phyloP scores from a whole-genome alignment of 495 filamentous ascomycete species.

The Penicillium roqueforti region DNA sequence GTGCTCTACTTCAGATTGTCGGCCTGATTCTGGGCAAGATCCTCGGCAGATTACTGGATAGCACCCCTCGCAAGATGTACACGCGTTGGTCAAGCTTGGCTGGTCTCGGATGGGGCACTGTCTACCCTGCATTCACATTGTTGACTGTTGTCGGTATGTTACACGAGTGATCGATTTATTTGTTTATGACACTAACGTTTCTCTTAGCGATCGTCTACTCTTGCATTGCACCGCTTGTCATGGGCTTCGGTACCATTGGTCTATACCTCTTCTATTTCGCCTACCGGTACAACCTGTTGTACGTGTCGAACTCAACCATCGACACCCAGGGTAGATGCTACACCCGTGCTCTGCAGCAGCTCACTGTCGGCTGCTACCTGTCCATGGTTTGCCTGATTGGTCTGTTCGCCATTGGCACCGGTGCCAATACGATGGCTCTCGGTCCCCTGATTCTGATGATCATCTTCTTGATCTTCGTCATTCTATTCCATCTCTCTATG shows the following conservation, averaged over 20 bases:
- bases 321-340: conserved; percentile 92
- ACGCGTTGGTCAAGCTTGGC: conserved; percentile 60
- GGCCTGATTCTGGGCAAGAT: conserved; percentile 75
- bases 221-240: conserved; percentile 82
- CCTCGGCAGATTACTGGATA: conserved; percentile 67
- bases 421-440: conserved; percentile 50
- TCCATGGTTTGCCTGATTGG: conserved; percentile 83
- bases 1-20: conserved; percentile 69
- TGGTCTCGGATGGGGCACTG: conserved; percentile 78
- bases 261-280: conserved; percentile 87
- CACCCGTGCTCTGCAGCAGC: conserved; percentile 83
- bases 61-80: conserved; percentile 73
- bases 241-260: conserved; percentile 81
- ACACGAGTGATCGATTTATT: background rate
- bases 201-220: conserved; percentile 73
- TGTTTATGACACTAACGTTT: conserved; percentile 2
- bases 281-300: conserved; percentile 92
- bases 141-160: conserved; percentile 67
- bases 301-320: conserved; percentile 76
- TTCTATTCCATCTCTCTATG: conserved; percentile 79
- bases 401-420: conserved; percentile 69
- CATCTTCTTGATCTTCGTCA: conserved; percentile 71
- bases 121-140: conserved; percentile 81
- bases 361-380: conserved; percentile 84
- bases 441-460: conserved; percentile 85